A percentile compares a stretch with the other conserved stretches of the same genome.
Conservation (phyloP, 1,284 basidiomycete genomes). For the Dichomitus squalens region DNA sequence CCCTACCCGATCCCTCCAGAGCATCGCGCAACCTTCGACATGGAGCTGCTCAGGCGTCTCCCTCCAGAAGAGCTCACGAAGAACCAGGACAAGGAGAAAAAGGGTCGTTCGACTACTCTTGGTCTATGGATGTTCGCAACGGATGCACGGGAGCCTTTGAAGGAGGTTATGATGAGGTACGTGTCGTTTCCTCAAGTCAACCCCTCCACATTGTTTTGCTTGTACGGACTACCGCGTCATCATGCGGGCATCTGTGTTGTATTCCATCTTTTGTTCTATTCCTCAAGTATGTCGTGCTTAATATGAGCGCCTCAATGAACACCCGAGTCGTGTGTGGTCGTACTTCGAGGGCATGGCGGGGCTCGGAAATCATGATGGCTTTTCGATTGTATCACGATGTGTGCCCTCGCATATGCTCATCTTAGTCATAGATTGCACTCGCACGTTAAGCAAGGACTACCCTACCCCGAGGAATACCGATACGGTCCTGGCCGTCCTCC, state of each 20-base stretch:
- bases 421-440: slow-evolving; percentile 53
- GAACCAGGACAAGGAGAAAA: slow-evolving; percentile 40
- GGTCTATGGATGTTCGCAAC: slow-evolving; percentile 83
- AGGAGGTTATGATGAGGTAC: slow-evolving; percentile 67
- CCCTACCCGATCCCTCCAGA: slow-evolving; percentile 32
- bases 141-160: slow-evolving; percentile 70
- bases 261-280: no score
- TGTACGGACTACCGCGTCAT: not conserved
- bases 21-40: slow-evolving; percentile 26
- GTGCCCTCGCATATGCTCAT: not conserved
- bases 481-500: slow-evolving; percentile 68
- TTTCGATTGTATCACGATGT: not conserved
- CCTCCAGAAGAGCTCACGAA: slow-evolving; percentile 22
- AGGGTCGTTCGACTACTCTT: slow-evolving; percentile 61
- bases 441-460: slow-evolving; percentile 61
- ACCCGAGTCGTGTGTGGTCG: no score
- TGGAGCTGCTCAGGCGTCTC: slow-evolving; percentile 29
- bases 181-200: slow-evolving; percentile 18
- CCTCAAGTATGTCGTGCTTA: no score
- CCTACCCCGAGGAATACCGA: slow-evolving; percentile 70
- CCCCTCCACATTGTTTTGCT: not conserved
- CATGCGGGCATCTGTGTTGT: not conserved
- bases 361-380: no score
- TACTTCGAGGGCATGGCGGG: no score
- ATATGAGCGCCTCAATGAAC: no score